A percentile compares a stretch with the other conserved stretches of the same genome.
phyloP scores from a whole-genome alignment of 768 basidiomycete genomes.

The Dioszegia crocea region DNA sequence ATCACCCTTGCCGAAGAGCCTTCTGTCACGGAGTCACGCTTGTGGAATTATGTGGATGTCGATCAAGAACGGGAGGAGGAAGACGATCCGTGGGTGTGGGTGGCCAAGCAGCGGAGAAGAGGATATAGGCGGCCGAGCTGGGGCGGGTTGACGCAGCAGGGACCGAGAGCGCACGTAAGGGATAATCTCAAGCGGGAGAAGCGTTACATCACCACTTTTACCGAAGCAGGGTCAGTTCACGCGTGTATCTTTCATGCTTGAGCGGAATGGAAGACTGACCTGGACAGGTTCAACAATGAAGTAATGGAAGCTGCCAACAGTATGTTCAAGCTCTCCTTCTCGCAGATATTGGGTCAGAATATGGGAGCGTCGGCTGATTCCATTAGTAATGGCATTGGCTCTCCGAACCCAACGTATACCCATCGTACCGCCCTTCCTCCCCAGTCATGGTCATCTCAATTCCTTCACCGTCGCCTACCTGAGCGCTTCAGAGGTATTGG shows the following conservation, averaged over 20 bases:
- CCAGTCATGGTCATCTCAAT: background rate
- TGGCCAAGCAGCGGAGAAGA: background rate
- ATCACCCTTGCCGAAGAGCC: no score
- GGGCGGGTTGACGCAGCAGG: constrained; percentile 11
- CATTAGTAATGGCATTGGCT: constrained; percentile 8
- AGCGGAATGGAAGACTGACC: background rate
- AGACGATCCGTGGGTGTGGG: background rate
- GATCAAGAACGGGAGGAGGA: no score
- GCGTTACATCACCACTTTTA: constrained; percentile 7
- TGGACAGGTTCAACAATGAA: constrained; percentile 9
- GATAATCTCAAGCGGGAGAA: constrained; percentile 4
- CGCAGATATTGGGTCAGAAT: no score
- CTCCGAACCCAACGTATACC: constrained; percentile 10
- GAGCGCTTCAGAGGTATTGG: constrained; percentile 9
- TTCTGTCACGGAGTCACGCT: no score
- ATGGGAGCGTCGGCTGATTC: no score
- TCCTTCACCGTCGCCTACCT: no score
- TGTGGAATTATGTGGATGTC: no score
- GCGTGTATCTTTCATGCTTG: background rate
- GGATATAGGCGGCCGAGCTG: constrained; percentile 4
- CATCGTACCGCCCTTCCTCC: constrained; percentile 10
- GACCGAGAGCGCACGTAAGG: constrained; percentile 3
- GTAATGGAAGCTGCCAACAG: constrained; percentile 10
- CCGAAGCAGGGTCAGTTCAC: background rate
- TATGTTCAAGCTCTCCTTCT: background rate